Percentiles rank a stretch among this genome's conserved stretches.
phyloP scores from a whole-genome alignment of 1,139 yeast genomes.

The Neolecta irregularis region DNA sequence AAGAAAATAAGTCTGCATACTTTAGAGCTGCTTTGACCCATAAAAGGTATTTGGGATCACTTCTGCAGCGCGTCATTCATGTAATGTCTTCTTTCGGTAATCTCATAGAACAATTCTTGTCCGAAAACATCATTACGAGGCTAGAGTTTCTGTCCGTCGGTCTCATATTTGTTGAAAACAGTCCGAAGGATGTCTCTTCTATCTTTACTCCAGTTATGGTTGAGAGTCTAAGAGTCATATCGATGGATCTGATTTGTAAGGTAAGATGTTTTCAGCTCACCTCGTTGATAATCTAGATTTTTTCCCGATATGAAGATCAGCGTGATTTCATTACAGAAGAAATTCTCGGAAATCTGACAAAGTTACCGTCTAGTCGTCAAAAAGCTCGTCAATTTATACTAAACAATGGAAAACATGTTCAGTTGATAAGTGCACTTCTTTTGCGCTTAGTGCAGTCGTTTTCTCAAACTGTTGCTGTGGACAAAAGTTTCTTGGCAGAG shows the following conservation, averaged over 20 bases:
- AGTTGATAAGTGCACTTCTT: slow-evolving; percentile 33
- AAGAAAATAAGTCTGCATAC: slow-evolving; percentile 8
- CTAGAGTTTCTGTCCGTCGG: slow-evolving; percentile 35
- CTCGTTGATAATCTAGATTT: slow-evolving; percentile 23
- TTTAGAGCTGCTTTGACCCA: slow-evolving; percentile 6
- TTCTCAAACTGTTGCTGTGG: too few relatives aligned
- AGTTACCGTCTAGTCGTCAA: slow-evolving; percentile 32
- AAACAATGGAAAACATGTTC: slow-evolving; percentile 34
- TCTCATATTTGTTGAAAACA: slow-evolving; percentile 25
- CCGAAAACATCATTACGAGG: slow-evolving; percentile 34
- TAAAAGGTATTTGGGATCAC: slow-evolving; percentile 1
- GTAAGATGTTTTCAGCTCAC: slow-evolving; percentile 4
- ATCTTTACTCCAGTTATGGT: slow-evolving; percentile 10
- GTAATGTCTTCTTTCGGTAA: not conserved
- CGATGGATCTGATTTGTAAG: slow-evolving; percentile 29
- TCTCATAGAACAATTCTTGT: not conserved
- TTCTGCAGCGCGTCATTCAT: slow-evolving; percentile 3
- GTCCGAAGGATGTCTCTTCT: slow-evolving; percentile 12
- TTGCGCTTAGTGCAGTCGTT: slow-evolving; percentile 35
- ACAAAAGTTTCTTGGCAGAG: too few relatives aligned
- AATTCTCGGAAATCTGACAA: slow-evolving; percentile 36
- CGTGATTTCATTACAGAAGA: slow-evolving; percentile 46
- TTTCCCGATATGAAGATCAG: slow-evolving; percentile 35
- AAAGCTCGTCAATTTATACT: slow-evolving; percentile 32
- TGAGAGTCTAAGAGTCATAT: slow-evolving; percentile 26